Evolutionary conservation across 2,329 filamentous ascomycete genomes (phyloP).

Genomic region (Bipolaris sorokiniana): DNA sequence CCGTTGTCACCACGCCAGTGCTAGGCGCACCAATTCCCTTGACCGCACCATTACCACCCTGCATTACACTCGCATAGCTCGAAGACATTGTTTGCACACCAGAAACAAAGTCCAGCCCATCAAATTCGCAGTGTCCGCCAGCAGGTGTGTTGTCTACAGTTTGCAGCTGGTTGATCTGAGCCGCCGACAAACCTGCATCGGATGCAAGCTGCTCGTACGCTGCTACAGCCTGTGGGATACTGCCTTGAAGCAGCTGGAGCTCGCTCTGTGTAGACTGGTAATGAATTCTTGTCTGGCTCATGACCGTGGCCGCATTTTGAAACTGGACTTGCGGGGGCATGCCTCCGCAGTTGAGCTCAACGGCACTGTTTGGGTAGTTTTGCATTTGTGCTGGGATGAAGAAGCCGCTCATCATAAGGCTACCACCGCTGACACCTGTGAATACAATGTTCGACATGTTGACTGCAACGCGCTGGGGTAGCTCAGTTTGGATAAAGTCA

Average conservation of each 20-base stretch:
- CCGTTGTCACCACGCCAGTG: constrained; percentile 55
- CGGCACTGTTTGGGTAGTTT: constrained; percentile 58
- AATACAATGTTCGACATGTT: constrained; percentile 61
- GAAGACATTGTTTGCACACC: constrained; percentile 64
- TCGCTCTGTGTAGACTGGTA: constrained; percentile 63
- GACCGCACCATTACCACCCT: constrained; percentile 59
- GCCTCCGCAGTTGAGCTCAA: constrained; percentile 63
- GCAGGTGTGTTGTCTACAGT: constrained; percentile 63
- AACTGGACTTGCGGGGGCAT: constrained; percentile 61
- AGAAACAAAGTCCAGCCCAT: constrained; percentile 60
- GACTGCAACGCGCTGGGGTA: constrained; percentile 62
- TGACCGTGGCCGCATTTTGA: constrained; percentile 51
- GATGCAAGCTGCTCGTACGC: constrained; percentile 60
- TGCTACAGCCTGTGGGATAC: constrained; percentile 58
- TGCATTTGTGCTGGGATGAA: constrained; percentile 64
- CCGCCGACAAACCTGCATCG: constrained; percentile 52
- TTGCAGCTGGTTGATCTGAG: constrained; percentile 59
- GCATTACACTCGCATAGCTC: constrained; percentile 61
- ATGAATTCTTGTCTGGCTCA: constrained; percentile 59
- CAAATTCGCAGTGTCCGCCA: constrained; percentile 66
- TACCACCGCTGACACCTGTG: constrained; percentile 64
- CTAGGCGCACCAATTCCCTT: constrained; percentile 53
- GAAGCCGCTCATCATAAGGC: constrained; percentile 62
- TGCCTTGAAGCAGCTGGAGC: constrained; percentile 56
- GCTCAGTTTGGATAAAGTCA: constrained; percentile 57